Percentiles rank a stretch among this genome's conserved stretches.
Evolutionary conservation across 2,329 filamentous ascomycete species (phyloP).

Genomic region (Talaromyces marneffei): DNA sequence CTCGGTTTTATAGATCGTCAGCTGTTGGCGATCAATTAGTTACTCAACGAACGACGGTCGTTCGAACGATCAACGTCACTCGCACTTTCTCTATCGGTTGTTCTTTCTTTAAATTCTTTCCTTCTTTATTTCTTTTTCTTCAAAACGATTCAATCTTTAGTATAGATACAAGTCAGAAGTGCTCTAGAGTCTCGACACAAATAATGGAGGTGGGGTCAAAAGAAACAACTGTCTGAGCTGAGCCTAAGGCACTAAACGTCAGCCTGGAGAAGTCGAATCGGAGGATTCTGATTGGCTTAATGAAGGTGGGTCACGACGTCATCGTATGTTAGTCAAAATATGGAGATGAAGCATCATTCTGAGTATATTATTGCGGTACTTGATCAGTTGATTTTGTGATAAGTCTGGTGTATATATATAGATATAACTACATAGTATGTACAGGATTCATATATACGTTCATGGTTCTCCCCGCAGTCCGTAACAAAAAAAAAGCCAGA

Average conservation of each 20-base stretch:
- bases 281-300: background rate
- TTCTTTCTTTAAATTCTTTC: background rate
- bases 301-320: background rate
- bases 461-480: background rate
- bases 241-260: background rate
- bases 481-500: background rate
- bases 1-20: background rate
- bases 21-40: background rate
- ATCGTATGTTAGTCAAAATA: background rate
- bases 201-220: background rate
- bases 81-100: background rate
- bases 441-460: background rate
- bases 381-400: background rate
- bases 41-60: background rate
- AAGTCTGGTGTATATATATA: background rate
- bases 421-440: background rate
- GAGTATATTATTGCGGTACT: background rate
- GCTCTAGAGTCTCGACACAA: background rate
- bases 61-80: background rate
- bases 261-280: background rate
- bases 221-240: background rate
- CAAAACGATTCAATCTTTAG: background rate
- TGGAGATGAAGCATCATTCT: background rate
- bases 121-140: background rate
- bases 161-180: background rate